phyloP scores from a whole-genome alignment of 1,139 yeast species.

The Debaryomycetaceae sp. region DNA sequence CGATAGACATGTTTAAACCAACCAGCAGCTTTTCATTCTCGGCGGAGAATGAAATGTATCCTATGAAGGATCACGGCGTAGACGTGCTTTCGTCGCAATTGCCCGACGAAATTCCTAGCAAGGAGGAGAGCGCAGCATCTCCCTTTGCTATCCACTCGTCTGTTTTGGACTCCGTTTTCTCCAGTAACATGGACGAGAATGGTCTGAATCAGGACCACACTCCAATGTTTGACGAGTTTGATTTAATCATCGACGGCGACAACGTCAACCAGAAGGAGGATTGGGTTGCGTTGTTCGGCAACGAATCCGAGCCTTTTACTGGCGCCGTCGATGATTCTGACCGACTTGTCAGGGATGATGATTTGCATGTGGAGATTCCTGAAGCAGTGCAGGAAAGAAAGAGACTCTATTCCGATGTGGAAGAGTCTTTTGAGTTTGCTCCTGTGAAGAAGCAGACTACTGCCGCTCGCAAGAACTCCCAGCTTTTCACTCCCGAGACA shows the following conservation, averaged over 20 bases:
- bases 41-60: constrained; percentile 5
- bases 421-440: constrained; percentile 23
- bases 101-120: constrained; percentile 12
- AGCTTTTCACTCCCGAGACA: constrained; percentile 33
- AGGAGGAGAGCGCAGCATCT: constrained; percentile 14
- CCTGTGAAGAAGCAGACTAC: constrained; percentile 5
- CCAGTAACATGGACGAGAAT: constrained; percentile 41
- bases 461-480: constrained; percentile 7
- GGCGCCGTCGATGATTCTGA: constrained; percentile 8
- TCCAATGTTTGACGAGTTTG: constrained; percentile 65
- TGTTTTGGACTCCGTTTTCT: constrained; percentile 60
- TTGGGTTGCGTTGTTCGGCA: constrained; percentile 65
- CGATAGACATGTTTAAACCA: constrained; percentile 17
- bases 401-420: constrained; percentile 29
- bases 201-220: constrained; percentile 43
- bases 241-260: constrained; percentile 43
- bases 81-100: constrained; percentile 18
- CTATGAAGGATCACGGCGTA: constrained; percentile 8
- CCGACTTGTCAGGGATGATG: constrained; percentile 15
- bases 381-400: constrained; percentile 8
- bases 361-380: constrained; percentile 8
- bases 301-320: constrained; percentile 17
- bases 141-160: constrained; percentile 56
- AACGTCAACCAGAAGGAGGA: constrained; percentile 46
- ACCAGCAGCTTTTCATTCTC: constrained; percentile 5